Percentiles rank a stretch among this genome's conserved stretches.
Conservation (phyloP, 139 green algal genomes). For the Chlorella sp. region DNA sequence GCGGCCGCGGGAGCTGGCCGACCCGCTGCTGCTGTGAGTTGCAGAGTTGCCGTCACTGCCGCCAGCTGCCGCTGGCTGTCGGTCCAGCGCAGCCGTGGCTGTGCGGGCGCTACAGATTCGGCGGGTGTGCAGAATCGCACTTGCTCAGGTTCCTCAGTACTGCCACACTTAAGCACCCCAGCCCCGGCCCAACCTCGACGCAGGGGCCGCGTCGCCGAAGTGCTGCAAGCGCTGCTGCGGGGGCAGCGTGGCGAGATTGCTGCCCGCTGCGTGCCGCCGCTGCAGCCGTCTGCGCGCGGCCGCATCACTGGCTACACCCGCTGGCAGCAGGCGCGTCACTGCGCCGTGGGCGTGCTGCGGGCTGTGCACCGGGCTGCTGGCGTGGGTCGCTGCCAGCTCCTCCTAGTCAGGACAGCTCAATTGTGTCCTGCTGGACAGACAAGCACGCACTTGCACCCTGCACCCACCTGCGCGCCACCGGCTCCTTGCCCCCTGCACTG, state of each 20-base stretch:
- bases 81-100: no score
- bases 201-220: conserved; percentile 11
- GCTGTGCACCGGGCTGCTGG: no score
- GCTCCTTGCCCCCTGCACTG: not conserved
- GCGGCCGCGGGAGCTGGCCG: no score
- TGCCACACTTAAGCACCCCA: not conserved
- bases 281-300: not conserved
- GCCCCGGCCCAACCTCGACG: not conserved
- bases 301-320: not conserved
- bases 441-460: not conserved
- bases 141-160: not conserved
- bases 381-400: no score
- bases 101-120: not conserved
- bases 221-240: not conserved
- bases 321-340: not conserved
- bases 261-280: no score
- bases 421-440: not conserved
- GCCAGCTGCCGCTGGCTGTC: not conserved
- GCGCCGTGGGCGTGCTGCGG: no score
- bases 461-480: not conserved
- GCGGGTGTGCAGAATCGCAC: not conserved
- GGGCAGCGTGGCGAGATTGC: not conserved
- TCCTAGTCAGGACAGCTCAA: not conserved
- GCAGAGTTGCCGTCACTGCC: not conserved
- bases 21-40: no score